These are phyloP conservation scores for Capsicum baccatum DNA, from an alignment of 257 asterid genomes.

Conservation along the genomic window DNA sequence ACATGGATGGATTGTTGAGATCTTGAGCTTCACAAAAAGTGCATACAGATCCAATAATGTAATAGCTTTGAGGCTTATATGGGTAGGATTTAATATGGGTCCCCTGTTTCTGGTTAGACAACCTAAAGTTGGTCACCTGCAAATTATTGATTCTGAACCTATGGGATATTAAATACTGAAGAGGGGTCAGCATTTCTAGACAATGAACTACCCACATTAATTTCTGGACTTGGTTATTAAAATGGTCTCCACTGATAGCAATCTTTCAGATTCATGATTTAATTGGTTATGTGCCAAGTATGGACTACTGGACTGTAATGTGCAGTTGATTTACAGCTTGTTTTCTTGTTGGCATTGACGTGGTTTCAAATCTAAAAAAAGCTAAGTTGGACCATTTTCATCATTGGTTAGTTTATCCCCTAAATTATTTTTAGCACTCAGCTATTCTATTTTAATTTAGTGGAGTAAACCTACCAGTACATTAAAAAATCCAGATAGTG, in stretches of 20 bases:
- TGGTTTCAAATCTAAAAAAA: neutral
- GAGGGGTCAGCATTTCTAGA: constrained; percentile 42
- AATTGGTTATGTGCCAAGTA: constrained; percentile 5
- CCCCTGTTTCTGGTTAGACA: constrained; percentile 45
- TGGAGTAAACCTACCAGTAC: constrained; percentile 17
- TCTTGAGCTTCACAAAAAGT: constrained; percentile 22
- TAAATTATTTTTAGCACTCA: neutral
- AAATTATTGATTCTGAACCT: constrained; percentile 28
- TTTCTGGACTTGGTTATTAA: constrained; percentile 25
- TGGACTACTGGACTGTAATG: neutral
- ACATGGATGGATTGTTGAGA: constrained; percentile 20
- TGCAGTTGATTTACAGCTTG: neutral
- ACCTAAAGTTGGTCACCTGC: constrained; percentile 50
- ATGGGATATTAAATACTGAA: constrained; percentile 39
- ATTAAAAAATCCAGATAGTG: constrained; percentile 19
- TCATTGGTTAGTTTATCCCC: neutral
- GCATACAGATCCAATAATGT: constrained; percentile 24
- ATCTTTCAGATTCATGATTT: constrained; percentile 20
- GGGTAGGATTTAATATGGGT: constrained; percentile 43
- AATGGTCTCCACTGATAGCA: neutral
- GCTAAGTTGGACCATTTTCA: neutral
- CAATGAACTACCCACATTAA: constrained; percentile 47
- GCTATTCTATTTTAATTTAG: neutral
- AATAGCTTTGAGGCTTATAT: constrained; percentile 9
- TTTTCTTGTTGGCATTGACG: neutral